These are phyloP conservation scores for Colletotrichum kahawae DNA, from an alignment of 2,329 filamentous ascomycete genomes.

Conservation along the genomic window DNA sequence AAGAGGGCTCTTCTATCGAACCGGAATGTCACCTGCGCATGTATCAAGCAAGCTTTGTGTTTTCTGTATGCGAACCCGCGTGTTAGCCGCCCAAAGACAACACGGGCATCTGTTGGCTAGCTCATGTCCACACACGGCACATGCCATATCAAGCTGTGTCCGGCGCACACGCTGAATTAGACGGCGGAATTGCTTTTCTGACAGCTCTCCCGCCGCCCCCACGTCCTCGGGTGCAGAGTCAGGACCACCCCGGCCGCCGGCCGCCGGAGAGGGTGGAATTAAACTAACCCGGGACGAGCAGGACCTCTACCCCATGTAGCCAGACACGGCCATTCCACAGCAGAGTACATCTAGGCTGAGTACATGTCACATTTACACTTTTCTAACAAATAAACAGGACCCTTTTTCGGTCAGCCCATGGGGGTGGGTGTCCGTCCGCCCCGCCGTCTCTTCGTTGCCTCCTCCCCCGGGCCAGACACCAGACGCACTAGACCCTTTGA, in stretches of 20 bases:
- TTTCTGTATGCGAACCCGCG: not conserved
- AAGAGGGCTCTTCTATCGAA: not conserved
- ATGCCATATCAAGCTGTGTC: slow-evolving; percentile 3
- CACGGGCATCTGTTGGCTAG: not conserved
- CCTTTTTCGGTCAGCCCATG: not conserved
- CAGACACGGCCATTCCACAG: not conserved
- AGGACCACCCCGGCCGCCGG: not conserved
- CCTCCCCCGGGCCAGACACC: not conserved
- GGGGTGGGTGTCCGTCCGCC: not conserved
- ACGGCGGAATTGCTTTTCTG: slow-evolving; percentile 10
- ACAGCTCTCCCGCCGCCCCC: slow-evolving; percentile 1
- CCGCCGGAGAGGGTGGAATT: not conserved
- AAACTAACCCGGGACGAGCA: not conserved
- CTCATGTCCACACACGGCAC: not conserved
- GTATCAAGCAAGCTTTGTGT: not conserved
- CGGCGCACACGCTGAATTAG: not conserved
- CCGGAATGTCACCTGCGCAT: not conserved
- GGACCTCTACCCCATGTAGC: not conserved
- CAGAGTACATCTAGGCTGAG: not conserved
- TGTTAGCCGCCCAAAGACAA: not conserved
- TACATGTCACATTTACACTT: not conserved
- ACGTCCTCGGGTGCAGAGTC: not conserved
- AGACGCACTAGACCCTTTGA: not conserved
- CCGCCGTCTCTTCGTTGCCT: not conserved
- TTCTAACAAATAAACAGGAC: not conserved